Percentiles rank a stretch among this genome's conserved stretches.
Conservation (phyloP, 148 eudicot species). For the Pharnaceum exiguum region DNA sequence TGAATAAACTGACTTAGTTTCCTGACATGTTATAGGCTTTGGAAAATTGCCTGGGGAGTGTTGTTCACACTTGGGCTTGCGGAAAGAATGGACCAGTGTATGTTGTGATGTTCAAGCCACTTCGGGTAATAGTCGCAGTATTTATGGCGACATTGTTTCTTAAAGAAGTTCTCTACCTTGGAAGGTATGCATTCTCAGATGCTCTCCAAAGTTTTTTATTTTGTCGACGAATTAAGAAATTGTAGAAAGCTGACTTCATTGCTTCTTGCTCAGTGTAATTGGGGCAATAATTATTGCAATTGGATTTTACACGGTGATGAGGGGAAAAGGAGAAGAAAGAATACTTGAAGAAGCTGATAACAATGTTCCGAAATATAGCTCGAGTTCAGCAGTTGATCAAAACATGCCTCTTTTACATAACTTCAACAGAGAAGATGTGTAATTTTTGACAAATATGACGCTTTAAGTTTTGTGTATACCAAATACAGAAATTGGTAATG, state of each 20-base stretch:
- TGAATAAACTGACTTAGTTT: too few relatives aligned
- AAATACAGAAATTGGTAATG: too few relatives aligned
- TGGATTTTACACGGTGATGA: conserved; percentile 34
- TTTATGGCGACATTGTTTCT: conserved; percentile 21
- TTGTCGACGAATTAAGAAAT: background rate
- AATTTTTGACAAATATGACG: too few relatives aligned
- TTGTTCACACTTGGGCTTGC: conserved; percentile 22
- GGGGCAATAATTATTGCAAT: conserved; percentile 23
- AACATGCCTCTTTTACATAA: conserved; percentile 12
- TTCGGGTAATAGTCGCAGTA: conserved; percentile 27
- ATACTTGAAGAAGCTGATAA: background rate
- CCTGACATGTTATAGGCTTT: conserved; percentile 18
- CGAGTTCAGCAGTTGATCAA: conserved; percentile 2
- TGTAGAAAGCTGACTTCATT: too few relatives aligned
- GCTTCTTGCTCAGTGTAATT: conserved; percentile 22
- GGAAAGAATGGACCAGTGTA: conserved; percentile 26
- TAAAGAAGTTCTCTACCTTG: conserved; percentile 15
- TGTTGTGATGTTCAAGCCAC: conserved; percentile 28
- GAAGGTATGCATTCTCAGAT: conserved; percentile 18
- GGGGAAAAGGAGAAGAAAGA: conserved; percentile 31
- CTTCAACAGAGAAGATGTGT: background rate
- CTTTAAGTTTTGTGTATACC: too few relatives aligned
- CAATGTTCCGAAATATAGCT: background rate
- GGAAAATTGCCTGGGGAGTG: conserved; percentile 7
- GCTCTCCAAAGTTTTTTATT: too few relatives aligned